Evolutionary conservation across 2,329 filamentous ascomycete genomes (phyloP).

Genomic region (Drechslera avenae): DNA sequence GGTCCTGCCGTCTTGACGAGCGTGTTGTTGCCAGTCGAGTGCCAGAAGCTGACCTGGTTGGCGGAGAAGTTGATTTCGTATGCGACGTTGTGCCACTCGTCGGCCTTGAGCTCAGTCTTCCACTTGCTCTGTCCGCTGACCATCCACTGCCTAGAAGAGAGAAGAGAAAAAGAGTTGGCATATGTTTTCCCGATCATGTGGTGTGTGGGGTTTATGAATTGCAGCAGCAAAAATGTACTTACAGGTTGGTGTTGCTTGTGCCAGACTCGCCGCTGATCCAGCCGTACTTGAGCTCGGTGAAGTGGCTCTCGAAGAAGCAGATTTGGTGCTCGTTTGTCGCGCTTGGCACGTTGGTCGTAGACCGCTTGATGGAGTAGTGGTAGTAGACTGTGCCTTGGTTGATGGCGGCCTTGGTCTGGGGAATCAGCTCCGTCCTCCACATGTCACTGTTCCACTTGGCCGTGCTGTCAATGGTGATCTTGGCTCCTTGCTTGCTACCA

Average conservation of each 20-base stretch:
- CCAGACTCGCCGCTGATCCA: slow-evolving; percentile 59
- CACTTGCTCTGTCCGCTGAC: slow-evolving; percentile 66
- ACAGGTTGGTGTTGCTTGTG: slow-evolving; percentile 59
- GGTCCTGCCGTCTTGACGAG: slow-evolving; percentile 65
- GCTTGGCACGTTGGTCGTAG: slow-evolving; percentile 64
- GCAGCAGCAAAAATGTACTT: too few species aligned
- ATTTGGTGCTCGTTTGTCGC: slow-evolving; percentile 70
- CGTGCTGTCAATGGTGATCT: slow-evolving; percentile 68
- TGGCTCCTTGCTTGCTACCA: slow-evolving; percentile 66
- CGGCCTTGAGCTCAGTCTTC: slow-evolving; percentile 65
- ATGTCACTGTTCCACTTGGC: slow-evolving; percentile 77
- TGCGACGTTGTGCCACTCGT: slow-evolving; percentile 75
- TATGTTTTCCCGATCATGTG: too few species aligned
- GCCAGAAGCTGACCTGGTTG: slow-evolving; percentile 69
- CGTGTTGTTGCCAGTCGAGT: slow-evolving; percentile 65
- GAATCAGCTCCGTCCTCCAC: slow-evolving; percentile 76
- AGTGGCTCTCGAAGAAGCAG: slow-evolving; percentile 70
- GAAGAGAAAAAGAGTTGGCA: too few species aligned
- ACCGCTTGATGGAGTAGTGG: slow-evolving; percentile 71
- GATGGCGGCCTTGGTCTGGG: slow-evolving; percentile 69
- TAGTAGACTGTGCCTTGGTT: slow-evolving; percentile 71
- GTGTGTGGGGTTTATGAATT: too few species aligned
- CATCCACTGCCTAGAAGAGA: slow-evolving; percentile 62
- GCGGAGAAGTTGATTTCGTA: slow-evolving; percentile 73
- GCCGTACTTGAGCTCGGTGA: slow-evolving; percentile 75